phyloP scores from a whole-genome alignment of 2,329 filamentous ascomycete species.

The Raffaelea arxii region DNA sequence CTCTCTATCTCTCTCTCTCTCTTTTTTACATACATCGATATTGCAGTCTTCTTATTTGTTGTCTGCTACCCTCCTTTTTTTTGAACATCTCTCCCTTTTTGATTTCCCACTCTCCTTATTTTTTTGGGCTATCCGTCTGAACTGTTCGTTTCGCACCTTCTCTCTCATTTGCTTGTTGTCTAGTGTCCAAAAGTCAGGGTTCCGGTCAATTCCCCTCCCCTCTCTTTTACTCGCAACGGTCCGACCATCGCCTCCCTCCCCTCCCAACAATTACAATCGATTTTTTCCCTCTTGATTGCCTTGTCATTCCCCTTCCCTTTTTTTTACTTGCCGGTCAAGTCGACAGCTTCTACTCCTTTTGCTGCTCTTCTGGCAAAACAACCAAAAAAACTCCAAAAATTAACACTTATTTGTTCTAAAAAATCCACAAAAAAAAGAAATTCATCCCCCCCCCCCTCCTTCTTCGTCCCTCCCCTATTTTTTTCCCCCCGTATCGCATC shows the following conservation, averaged over 20 bases:
- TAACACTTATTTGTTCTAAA: not conserved
- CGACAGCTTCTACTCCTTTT: not conserved
- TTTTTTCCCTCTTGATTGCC: too few relatives aligned
- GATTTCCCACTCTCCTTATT: conserved; percentile 3
- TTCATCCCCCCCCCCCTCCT: too few relatives aligned
- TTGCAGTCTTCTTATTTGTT: not conserved
- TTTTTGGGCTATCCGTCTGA: not conserved
- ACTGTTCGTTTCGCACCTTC: not conserved
- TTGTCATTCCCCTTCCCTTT: conserved; percentile 1
- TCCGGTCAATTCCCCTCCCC: too few relatives aligned
- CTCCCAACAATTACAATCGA: too few relatives aligned
- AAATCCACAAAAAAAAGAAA: too few relatives aligned
- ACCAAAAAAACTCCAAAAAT: not conserved
- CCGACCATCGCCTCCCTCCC: too few relatives aligned
- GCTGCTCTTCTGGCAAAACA: not conserved
- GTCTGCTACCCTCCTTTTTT: conserved; percentile 2
- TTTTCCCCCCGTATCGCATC: too few relatives aligned
- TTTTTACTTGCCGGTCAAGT: not conserved
- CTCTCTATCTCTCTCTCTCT: conserved; percentile 4
- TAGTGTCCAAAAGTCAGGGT: too few relatives aligned
- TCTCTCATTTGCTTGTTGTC: too few relatives aligned
- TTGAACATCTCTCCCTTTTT: conserved; percentile 1
- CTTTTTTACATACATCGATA: not conserved
- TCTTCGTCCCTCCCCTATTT: too few relatives aligned
- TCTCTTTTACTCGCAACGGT: too few relatives aligned